Conservation (phyloP, 495 filamentous ascomycete genomes). For the Penicillium cosmopolitanum region DNA sequence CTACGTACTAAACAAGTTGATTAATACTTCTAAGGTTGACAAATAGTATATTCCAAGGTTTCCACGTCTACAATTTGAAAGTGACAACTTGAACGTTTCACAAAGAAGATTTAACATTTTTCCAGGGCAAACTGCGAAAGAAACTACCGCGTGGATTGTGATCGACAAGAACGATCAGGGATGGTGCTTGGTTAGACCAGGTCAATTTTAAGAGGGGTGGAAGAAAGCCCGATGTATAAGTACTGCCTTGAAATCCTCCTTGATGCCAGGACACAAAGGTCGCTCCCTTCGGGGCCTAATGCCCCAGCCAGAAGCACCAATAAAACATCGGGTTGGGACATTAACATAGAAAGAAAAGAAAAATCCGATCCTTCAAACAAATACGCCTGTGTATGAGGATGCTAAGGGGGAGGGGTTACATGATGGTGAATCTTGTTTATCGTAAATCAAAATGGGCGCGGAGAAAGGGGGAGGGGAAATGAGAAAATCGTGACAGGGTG, state of each 20-base stretch:
- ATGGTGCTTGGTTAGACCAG: constrained; percentile 12
- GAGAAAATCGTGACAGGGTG: constrained; percentile 28
- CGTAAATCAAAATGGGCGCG: constrained; percentile 42
- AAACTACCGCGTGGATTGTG: constrained; percentile 22
- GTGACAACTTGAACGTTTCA: not conserved
- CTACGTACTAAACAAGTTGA: not conserved
- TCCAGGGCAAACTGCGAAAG: constrained; percentile 23
- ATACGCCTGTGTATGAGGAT: constrained; percentile 54
- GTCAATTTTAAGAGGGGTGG: not conserved
- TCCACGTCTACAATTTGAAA: not conserved
- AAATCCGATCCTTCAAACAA: constrained; percentile 40
- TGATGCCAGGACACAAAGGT: constrained; percentile 20
- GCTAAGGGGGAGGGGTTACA: constrained; percentile 51
- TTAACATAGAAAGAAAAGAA: constrained; percentile 34
- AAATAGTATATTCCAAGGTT: not conserved
- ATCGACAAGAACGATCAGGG: constrained; percentile 22
- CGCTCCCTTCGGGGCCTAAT: constrained; percentile 16
- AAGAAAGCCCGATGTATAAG: constrained; percentile 9
- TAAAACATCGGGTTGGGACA: constrained; percentile 19
- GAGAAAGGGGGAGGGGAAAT: constrained; percentile 16
- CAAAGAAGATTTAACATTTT: constrained; percentile 17
- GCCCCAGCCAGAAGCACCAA: constrained; percentile 19
- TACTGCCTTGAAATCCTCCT: constrained; percentile 11
- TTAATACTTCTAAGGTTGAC: not conserved
- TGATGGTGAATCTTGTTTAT: constrained; percentile 64